Evolutionary conservation across 495 filamentous ascomycete species (phyloP).

Genomic region (Podospora pseudocomata): DNA sequence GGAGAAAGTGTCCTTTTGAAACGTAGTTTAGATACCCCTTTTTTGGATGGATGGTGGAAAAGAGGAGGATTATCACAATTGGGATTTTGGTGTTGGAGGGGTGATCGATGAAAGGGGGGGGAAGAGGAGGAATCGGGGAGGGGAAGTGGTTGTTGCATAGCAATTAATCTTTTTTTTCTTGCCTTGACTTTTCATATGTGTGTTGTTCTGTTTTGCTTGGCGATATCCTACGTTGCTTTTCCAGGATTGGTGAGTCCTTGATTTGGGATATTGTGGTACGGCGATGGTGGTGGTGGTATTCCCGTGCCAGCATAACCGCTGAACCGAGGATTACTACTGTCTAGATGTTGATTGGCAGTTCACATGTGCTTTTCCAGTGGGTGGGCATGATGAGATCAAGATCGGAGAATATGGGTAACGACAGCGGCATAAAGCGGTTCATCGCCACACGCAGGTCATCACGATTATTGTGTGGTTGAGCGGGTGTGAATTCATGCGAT

Average conservation of each 20-base stretch:
- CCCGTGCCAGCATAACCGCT: neutral
- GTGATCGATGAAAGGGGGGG: neutral
- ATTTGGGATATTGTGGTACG: too few species aligned
- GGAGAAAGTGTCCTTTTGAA: slow-evolving; percentile 4
- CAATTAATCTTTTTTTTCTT: neutral
- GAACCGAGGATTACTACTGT: neutral
- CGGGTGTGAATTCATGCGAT: neutral
- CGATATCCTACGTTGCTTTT: too few species aligned
- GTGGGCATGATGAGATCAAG: neutral
- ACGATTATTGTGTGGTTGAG: neutral
- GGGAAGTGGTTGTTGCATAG: neutral
- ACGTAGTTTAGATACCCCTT: slow-evolving; percentile 7
- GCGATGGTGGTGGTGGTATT: too few species aligned
- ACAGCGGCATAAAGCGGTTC: neutral
- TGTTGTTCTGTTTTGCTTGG: neutral
- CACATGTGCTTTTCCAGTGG: neutral
- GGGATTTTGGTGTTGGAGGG: neutral
- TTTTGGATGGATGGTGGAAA: neutral
- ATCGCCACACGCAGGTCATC: neutral
- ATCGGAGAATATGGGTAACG: neutral
- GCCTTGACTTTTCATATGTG: neutral
- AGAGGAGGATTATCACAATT: slow-evolving; percentile 8
- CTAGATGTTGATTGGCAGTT: neutral
- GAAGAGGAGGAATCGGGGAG: neutral
- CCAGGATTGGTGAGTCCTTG: too few species aligned